Evolutionary conservation across 305 asterid species (phyloP), one percentile per base, ranked within the genome.

Genomic region (Fraxinus latifolia): DNA sequence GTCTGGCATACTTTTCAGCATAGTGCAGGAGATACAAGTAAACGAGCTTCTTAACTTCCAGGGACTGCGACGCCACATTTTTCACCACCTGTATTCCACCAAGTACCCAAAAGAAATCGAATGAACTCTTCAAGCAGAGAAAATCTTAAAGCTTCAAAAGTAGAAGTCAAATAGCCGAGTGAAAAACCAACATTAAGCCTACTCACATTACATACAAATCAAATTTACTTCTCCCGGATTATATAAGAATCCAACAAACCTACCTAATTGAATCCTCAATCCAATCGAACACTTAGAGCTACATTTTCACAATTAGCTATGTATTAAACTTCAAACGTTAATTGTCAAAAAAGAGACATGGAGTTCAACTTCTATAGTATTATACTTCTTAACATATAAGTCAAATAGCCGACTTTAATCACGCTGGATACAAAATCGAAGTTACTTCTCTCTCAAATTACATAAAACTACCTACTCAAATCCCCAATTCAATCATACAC

Each of bases 1-100:
- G 80, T 70, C 34, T 5, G 60, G 72, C 94, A 15, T 93, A 93
- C 98, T 90, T 93, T 85, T 94, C 98, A 78, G 99, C 98, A 84
- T 96, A 94, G 77, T 94, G 99, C 86, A 94, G 92, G 83, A 96
- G 86, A 85, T 94, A 96, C 89, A 93, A 84, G 93, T 96, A 96
- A 78, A 91, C 98, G 75, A 96, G 94, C 94, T 96, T 96, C 94
- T 96, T 96, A 74, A 94, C 97, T 90, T 94, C 98, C 83, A 92
- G 76, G 11, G 99, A 92, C 83, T 90, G 97, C 3, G 99, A 90
- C 21, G 98, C 98, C 79, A 96, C 99, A 80, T 94, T 96, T 86
- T 96, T 96, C 90, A 96, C 99, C 84, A 94, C 97, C 98, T 94
- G 90, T 21, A 77, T 62, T 80, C 76, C 83, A 74, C 55, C 74